Evolutionary conservation across 2,329 filamentous ascomycete species (phyloP).

Genomic region (Cordyceps sp.): DNA sequence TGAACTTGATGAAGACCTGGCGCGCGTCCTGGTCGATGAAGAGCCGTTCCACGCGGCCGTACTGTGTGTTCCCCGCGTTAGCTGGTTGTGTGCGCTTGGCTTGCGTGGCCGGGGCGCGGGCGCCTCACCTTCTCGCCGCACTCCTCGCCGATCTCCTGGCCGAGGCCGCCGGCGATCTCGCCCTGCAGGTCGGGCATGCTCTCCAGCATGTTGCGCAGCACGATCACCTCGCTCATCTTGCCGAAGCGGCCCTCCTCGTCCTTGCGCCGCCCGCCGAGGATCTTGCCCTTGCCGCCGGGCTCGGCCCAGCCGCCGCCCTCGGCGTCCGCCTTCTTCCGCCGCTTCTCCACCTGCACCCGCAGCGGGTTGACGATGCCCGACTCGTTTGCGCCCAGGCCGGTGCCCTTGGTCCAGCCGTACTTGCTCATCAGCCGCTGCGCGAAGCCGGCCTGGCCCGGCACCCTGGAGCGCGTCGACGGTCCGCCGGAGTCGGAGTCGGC

Average conservation of each 20-base stretch:
- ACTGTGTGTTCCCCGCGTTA: constrained; percentile 27
- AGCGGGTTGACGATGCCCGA: constrained; percentile 76
- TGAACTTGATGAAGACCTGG: constrained; percentile 88
- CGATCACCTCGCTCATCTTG: constrained; percentile 64
- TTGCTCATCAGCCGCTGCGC: constrained; percentile 81
- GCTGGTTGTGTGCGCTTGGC: too few species aligned
- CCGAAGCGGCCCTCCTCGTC: constrained; percentile 38
- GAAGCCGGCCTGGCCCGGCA: constrained; percentile 70
- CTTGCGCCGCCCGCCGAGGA: constrained; percentile 59
- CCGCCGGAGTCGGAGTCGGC: constrained; percentile 15
- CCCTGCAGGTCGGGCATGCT: constrained; percentile 58
- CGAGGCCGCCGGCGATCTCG: constrained; percentile 61
- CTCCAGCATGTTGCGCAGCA: constrained; percentile 72
- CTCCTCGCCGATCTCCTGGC: constrained; percentile 92
- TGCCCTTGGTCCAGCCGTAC: constrained; percentile 82
- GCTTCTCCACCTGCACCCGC: constrained; percentile 70
- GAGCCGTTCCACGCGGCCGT: constrained; percentile 67
- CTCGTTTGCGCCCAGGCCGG: constrained; percentile 67
- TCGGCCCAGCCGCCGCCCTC: constrained; percentile 65
- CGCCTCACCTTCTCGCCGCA: constrained; percentile 58
- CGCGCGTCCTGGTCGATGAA: constrained; percentile 49
- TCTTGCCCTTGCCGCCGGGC: constrained; percentile 55
- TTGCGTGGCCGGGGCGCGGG: too few species aligned
- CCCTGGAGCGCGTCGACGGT: constrained; percentile 36
- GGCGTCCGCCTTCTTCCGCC: constrained; percentile 60